phyloP scores from a whole-genome alignment of 331 rosid species.

The Dryas integrifolia region DNA sequence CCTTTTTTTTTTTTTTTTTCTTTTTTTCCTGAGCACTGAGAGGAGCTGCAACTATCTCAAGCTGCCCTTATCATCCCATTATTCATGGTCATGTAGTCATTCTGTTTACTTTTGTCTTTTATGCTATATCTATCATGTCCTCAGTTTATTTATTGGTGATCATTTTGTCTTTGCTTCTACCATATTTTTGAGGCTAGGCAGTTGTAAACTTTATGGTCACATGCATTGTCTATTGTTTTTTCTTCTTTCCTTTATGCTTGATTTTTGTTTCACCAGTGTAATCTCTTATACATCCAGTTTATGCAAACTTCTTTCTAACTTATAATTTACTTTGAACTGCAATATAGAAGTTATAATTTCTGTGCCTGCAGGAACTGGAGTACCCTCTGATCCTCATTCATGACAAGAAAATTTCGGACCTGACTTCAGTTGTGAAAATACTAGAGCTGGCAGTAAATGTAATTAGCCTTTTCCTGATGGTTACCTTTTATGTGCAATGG shows the following conservation, averaged over 20 bases:
- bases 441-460: constrained; percentile 77
- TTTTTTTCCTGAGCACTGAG: background rate
- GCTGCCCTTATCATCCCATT: background rate
- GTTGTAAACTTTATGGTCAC: background rate
- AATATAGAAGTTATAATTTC: constrained; percentile 15
- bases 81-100: background rate
- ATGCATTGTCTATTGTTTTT: background rate
- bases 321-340: constrained; percentile 16
- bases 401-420: constrained; percentile 85
- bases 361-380: constrained; percentile 71
- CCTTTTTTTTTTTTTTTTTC: background rate
- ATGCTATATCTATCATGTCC: background rate
- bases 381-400: constrained; percentile 79
- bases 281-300: background rate
- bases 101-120: background rate
- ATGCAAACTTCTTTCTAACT: background rate
- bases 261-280: constrained; percentile 9
- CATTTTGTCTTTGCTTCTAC: background rate
- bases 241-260: background rate
- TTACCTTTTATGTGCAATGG: constrained; percentile 21
- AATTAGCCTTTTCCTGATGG: constrained; percentile 24
- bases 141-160: background rate
- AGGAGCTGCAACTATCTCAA: background rate
- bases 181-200: background rate
- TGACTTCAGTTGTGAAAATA: constrained; percentile 62